Evolutionary conservation across 345 rosid genomes (phyloP), one percentile per base, ranked within the genome.

Genomic region (Hevea brasiliensis): DNA sequence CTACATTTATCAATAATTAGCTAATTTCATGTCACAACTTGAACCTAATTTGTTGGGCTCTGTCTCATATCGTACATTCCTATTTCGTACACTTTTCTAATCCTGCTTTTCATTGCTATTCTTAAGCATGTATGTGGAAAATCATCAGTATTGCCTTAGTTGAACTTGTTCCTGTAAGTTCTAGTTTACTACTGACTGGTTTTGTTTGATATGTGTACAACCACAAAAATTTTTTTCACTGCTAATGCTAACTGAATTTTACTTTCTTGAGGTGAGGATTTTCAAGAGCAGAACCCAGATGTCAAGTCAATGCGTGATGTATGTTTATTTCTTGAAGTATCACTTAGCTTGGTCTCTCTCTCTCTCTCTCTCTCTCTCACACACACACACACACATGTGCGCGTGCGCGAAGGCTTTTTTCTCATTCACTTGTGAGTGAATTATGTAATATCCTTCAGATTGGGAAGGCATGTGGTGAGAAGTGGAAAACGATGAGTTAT

Each of bases 401-500:
- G n/a, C n/a, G n/a, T n/a, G n/a, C n/a, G n/a, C n/a, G n/a, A n/a
- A 32, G 37, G 2, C 37, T 1, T 54, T 11, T 23, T 32, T 6
- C 8, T 72, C 23, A 63, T 63, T 59, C 27, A 54, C 26, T 18
- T 77, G 32, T 37, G 45, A 68, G 67, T 77, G 68, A 81, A 48
- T 47, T 64, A 24, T 53, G 27, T 20, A 37, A 48, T 65, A 3
- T 17, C 68, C 67, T 80, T 57, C 75, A 92, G 98, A 84, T 94
- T 85, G 97, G 98, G 24, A 92, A 90, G 89, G 92, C 97, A 72
- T 89, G 97, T 80, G 97, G 98, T 74, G 98, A 87, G 82, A 92
- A 89, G 85, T 94, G 98, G 98, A 92, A 89, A 76, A 84, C 87
- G 5, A 90, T 94, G 97, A 84, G 86, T 2, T 90, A 85, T 27